Evolutionary conservation across 2,329 filamentous ascomycete species (phyloP).

Genomic region (Alternaria hordeiaustralica): DNA sequence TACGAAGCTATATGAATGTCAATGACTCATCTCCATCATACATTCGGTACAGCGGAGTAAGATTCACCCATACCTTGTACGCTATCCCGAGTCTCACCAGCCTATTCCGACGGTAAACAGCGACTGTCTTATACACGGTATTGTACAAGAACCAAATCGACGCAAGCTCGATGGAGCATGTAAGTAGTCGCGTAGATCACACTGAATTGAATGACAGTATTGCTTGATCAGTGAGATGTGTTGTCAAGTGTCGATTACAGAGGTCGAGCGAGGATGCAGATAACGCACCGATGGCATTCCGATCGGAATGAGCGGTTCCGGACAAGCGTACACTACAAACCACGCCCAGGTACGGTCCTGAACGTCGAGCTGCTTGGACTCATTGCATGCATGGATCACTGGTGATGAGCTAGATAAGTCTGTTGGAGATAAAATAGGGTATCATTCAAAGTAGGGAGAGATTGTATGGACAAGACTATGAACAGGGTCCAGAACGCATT

Average conservation of each 20-base stretch:
- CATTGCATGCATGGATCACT: background rate
- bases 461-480: background rate
- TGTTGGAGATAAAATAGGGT: background rate
- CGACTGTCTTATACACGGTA: background rate
- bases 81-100: constrained; percentile 1
- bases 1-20: background rate
- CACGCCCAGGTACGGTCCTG: background rate
- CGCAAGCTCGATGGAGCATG: background rate
- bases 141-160: background rate
- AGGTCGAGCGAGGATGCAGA: background rate
- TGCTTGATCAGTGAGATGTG: background rate
- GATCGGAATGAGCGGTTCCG: constrained; percentile 17
- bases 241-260: background rate
- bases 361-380: background rate
- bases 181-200: background rate
- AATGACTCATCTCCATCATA: background rate
- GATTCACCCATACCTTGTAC: background rate
- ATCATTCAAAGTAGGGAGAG: background rate
- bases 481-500: background rate
- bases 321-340: background rate
- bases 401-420: background rate
- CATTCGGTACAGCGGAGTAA: background rate
- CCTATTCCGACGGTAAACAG: constrained; percentile 21
- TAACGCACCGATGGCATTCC: constrained; percentile 7
- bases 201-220: accelerated